Percentiles rank a stretch among this genome's conserved stretches.
Conservation (phyloP, 768 basidiomycete species). For the Melanogaster broomeanus region DNA sequence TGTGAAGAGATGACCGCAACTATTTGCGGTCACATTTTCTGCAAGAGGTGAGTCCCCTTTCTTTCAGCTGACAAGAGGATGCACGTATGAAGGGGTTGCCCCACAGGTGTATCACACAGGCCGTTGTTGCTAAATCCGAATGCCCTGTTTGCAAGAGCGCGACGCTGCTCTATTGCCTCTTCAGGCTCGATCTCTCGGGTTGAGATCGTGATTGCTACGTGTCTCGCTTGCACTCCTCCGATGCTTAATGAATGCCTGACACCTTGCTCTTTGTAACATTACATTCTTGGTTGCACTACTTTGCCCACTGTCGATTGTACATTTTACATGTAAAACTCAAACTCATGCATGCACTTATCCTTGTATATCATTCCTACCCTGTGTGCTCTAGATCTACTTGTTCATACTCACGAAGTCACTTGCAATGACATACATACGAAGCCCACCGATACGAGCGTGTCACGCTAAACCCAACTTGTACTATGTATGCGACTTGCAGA, state of each 20-base stretch:
- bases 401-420: too few species aligned
- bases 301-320: background rate
- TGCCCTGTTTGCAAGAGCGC: slow-evolving; percentile 57
- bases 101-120: slow-evolving; percentile 55
- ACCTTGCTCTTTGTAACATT: background rate
- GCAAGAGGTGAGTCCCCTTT: slow-evolving; percentile 44
- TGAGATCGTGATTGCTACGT: slow-evolving; percentile 3
- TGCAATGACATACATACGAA: too few species aligned
- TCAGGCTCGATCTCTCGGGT: slow-evolving; percentile 46
- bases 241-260: background rate
- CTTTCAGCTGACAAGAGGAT: background rate
- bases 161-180: slow-evolving; percentile 55
- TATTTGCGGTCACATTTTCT: slow-evolving; percentile 66
- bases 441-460: too few species aligned
- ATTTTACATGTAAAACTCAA: background rate
- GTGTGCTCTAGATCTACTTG: too few species aligned
- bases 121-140: slow-evolving; percentile 43
- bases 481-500: too few species aligned
- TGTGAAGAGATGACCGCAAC: slow-evolving; percentile 58
- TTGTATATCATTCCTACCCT: too few species aligned
- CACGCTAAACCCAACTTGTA: too few species aligned
- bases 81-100: background rate
- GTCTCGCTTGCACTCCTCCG: too few species aligned
- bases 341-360: background rate
- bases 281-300: background rate